Conservation (phyloP, 2,329 filamentous ascomycete species). For the Mollisia scopiformis region DNA sequence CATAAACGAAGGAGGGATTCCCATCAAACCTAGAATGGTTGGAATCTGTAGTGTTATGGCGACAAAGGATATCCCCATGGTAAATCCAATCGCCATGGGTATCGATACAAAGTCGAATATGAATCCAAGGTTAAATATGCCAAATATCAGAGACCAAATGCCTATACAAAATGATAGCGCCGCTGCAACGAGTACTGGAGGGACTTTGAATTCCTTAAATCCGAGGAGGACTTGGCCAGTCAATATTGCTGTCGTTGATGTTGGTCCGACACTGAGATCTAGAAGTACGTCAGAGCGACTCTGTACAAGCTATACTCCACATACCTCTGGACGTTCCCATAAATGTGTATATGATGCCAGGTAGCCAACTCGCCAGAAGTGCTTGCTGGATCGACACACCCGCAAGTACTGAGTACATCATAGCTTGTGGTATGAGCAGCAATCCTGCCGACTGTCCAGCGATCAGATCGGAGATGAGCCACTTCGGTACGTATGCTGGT, state of each 20-base stretch:
- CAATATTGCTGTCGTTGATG: conserved; percentile 65
- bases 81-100: conserved; percentile 66
- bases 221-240: conserved; percentile 62
- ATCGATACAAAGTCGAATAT: conserved; percentile 68
- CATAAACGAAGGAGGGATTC: conserved; percentile 54
- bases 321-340: conserved; percentile 64
- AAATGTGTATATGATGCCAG: conserved; percentile 57
- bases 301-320: not conserved
- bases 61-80: conserved; percentile 65
- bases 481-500: conserved; percentile 61
- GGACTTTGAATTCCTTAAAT: conserved; percentile 47
- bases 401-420: conserved; percentile 63
- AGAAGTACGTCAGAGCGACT: conserved; percentile 44
- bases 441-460: conserved; percentile 63
- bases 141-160: conserved; percentile 60
- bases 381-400: conserved; percentile 64
- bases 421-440: conserved; percentile 61
- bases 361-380: conserved; percentile 61
- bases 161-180: conserved; percentile 68
- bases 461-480: conserved; percentile 63
- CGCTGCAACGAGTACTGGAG: conserved; percentile 58
- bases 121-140: conserved; percentile 65
- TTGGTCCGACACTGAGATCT: conserved; percentile 57
- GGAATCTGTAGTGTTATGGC: conserved; percentile 68
- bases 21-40: conserved; percentile 34